Conservation (phyloP, 2,329 filamentous ascomycete species). For the Pseudocercospora pini-densiflorae region DNA sequence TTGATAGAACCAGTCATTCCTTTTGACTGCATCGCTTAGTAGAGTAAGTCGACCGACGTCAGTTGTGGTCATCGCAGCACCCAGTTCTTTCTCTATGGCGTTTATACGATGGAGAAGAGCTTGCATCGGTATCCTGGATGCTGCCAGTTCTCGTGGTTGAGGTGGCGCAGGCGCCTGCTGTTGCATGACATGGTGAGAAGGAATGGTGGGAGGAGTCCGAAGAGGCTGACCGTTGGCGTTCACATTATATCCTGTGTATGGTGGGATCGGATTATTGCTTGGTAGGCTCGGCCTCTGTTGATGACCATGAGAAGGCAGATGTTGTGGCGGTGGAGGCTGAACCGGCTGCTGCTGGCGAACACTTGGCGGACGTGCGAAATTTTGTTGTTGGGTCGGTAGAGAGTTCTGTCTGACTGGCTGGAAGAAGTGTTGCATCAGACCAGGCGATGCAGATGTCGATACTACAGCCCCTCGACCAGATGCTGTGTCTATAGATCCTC, state of each 20-base stretch:
- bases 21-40: slow-evolving; percentile 60
- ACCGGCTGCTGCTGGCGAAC: background rate
- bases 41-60: slow-evolving; percentile 54
- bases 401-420: background rate
- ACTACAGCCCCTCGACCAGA: background rate
- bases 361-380: background rate
- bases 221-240: slow-evolving; percentile 9
- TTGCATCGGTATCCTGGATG: slow-evolving; percentile 19
- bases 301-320: background rate
- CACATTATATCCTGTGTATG: background rate
- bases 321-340: background rate
- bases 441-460: background rate
- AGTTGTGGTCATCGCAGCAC: background rate
- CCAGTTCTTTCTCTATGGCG: slow-evolving; percentile 8
- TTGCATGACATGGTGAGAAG: slow-evolving; percentile 9
- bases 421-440: slow-evolving; percentile 1
- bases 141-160: background rate
- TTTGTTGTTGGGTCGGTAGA: background rate
- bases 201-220: background rate
- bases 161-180: slow-evolving; percentile 5
- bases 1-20: slow-evolving; percentile 66
- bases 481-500: background rate
- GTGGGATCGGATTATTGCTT: background rate
- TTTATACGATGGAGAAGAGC: slow-evolving; percentile 16
- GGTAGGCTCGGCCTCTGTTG: slow-evolving; percentile 5